phyloP scores from a whole-genome alignment of 2,329 filamentous ascomycete genomes.

The Lachnellula occidentalis region DNA sequence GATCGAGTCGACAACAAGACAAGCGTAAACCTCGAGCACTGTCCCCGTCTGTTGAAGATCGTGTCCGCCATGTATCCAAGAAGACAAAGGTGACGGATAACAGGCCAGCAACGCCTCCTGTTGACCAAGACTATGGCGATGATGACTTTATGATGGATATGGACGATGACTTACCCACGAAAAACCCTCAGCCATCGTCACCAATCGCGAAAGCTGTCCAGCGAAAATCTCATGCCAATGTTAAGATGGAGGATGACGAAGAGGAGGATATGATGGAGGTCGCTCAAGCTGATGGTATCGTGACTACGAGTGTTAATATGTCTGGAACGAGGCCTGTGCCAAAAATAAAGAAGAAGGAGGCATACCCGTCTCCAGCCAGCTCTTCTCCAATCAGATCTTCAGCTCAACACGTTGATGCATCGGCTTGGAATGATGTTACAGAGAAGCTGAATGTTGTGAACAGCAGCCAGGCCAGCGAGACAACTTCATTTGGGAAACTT shows the following conservation, averaged over 20 bases:
- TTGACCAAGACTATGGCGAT: slow-evolving; percentile 48
- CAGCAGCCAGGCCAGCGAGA: slow-evolving; percentile 62
- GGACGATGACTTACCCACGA: slow-evolving; percentile 72
- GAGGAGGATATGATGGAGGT: slow-evolving; percentile 85
- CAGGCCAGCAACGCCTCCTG: slow-evolving; percentile 41
- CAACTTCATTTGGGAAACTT: slow-evolving; percentile 69
- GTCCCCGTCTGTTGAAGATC: slow-evolving; percentile 60
- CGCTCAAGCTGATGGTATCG: slow-evolving; percentile 66
- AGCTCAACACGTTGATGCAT: slow-evolving; percentile 63
- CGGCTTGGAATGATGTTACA: slow-evolving; percentile 83
- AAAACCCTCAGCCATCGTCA: slow-evolving; percentile 80
- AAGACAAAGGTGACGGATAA: slow-evolving; percentile 50
- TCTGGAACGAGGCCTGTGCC: slow-evolving; percentile 72
- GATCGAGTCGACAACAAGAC: slow-evolving; percentile 65
- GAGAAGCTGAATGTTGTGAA: slow-evolving; percentile 80
- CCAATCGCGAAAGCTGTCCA: slow-evolving; percentile 74
- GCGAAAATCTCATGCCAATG: slow-evolving; percentile 55
- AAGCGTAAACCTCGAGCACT: slow-evolving; percentile 74
- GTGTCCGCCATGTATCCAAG: slow-evolving; percentile 49
- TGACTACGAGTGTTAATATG: slow-evolving; percentile 73
- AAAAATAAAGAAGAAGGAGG: slow-evolving; percentile 57
- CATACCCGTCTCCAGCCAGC: slow-evolving; percentile 64
- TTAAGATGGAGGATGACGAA: slow-evolving; percentile 61
- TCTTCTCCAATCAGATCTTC: slow-evolving; percentile 67
- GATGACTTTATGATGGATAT: slow-evolving; percentile 48